These are phyloP conservation scores for Sporothrix phasma DNA, from an alignment of 2,329 filamentous ascomycete species.

Conservation along the genomic window DNA sequence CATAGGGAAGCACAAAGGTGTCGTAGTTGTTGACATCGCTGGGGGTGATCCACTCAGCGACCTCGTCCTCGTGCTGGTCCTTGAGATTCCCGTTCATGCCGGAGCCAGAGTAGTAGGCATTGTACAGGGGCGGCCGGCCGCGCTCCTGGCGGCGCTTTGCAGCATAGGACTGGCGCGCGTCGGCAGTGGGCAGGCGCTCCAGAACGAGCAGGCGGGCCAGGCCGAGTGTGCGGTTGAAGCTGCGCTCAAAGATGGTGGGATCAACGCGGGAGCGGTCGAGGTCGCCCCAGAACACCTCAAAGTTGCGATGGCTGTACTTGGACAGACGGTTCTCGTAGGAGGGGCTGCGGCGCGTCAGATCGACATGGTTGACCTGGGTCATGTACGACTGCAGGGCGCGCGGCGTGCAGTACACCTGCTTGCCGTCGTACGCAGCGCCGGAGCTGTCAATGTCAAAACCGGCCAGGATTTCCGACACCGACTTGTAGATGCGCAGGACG, in stretches of 20 bases:
- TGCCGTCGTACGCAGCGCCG: constrained; percentile 70
- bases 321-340: constrained; percentile 82
- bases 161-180: constrained; percentile 60
- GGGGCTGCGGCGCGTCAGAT: constrained; percentile 68
- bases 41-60: constrained; percentile 72
- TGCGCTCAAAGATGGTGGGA: constrained; percentile 78
- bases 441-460: constrained; percentile 85
- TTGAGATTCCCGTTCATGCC: constrained; percentile 57
- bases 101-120: constrained; percentile 27
- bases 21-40: constrained; percentile 73
- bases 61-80: constrained; percentile 64
- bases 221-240: constrained; percentile 64
- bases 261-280: constrained; percentile 68
- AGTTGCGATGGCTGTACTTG: constrained; percentile 76
- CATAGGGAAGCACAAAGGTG: constrained; percentile 64
- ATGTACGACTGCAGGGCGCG: constrained; percentile 69
- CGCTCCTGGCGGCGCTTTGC: constrained; percentile 61
- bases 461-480: constrained; percentile 71
- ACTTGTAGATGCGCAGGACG: constrained; percentile 76
- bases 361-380: constrained; percentile 72
- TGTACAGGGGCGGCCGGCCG: constrained; percentile 48
- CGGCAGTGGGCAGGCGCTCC: constrained; percentile 62
- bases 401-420: constrained; percentile 69
- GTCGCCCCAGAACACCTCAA: constrained; percentile 71
- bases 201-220: constrained; percentile 70